phyloP scores from a whole-genome alignment of 2,329 filamentous ascomycete species.

The Aspergillus sp. region DNA sequence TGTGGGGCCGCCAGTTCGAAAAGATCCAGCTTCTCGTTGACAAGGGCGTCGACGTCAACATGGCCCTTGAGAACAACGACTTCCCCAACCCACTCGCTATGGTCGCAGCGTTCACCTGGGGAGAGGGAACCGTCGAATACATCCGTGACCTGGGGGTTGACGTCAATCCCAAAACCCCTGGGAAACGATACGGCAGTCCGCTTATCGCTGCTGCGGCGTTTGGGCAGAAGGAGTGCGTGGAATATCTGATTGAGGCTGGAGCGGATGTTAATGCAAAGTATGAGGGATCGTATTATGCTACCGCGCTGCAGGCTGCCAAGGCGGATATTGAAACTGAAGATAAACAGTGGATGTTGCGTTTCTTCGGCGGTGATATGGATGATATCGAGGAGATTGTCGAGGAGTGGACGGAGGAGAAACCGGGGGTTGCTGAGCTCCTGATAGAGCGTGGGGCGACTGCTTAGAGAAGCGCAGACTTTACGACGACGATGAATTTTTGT shows the following conservation, averaged over 20 bases:
- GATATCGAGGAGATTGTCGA: neutral
- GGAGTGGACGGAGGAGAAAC: neutral
- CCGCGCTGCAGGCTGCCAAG: constrained; percentile 2
- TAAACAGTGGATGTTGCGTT: neutral
- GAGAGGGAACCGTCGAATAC: neutral
- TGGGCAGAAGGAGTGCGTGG: neutral
- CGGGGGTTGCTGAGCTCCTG: neutral
- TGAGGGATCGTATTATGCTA: neutral
- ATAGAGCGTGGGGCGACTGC: neutral
- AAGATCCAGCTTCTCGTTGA: constrained; percentile 4
- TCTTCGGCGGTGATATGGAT: neutral
- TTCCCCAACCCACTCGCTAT: neutral
- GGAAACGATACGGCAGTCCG: neutral
- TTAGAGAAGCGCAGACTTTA: neutral
- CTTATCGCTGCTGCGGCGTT: neutral
- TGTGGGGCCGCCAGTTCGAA: neutral
- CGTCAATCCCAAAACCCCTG: neutral
- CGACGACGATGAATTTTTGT: too few species aligned
- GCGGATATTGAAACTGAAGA: neutral
- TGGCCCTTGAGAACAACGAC: neutral
- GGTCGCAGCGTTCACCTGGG: neutral
- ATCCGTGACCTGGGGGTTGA: neutral
- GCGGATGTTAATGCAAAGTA: neutral
- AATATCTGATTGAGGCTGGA: neutral
- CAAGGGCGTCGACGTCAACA: constrained; percentile 13